Conservation (phyloP, 2,329 filamentous ascomycete genomes). For the Ophioceras dolichostomum region DNA sequence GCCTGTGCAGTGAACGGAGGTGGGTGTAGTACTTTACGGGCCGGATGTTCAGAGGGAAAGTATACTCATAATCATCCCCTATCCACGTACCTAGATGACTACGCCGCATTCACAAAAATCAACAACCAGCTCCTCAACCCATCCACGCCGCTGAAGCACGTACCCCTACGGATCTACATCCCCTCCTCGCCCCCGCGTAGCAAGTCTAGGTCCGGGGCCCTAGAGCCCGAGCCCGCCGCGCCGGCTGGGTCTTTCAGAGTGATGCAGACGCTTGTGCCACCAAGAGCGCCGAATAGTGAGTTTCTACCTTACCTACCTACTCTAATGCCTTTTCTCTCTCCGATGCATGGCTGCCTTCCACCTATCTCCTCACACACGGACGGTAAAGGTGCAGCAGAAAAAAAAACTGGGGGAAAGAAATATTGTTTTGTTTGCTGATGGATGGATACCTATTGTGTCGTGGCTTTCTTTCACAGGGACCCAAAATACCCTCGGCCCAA, state of each 20-base stretch:
- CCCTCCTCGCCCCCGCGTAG: conserved; percentile 44
- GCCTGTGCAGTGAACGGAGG: too few species aligned
- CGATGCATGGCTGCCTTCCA: not conserved
- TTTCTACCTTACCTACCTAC: too few species aligned
- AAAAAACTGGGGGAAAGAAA: conserved; percentile 23
- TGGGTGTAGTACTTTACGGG: too few species aligned
- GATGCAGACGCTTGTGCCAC: conserved; percentile 62
- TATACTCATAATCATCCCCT: not conserved
- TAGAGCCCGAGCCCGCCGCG: conserved; percentile 14
- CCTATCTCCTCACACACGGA: not conserved
- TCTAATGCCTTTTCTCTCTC: not conserved
- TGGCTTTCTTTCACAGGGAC: conserved; percentile 6
- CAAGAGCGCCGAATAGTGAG: conserved; percentile 24
- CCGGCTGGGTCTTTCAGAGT: conserved; percentile 47
- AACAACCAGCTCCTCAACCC: conserved; percentile 67
- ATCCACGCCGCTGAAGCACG: conserved; percentile 61
- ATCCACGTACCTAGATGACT: conserved; percentile 45
- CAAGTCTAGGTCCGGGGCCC: too few species aligned
- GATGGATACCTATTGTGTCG: too few species aligned
- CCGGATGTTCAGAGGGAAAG: too few species aligned
- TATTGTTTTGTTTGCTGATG: too few species aligned
- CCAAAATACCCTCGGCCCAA: conserved; percentile 55
- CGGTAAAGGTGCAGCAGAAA: not conserved
- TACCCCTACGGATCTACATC: conserved; percentile 84
- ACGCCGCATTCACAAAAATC: conserved; percentile 58